Base-by-base conservation (phyloP, 1,284 basidiomycete species). In the Pseudozyma flocculosa region DNA sequence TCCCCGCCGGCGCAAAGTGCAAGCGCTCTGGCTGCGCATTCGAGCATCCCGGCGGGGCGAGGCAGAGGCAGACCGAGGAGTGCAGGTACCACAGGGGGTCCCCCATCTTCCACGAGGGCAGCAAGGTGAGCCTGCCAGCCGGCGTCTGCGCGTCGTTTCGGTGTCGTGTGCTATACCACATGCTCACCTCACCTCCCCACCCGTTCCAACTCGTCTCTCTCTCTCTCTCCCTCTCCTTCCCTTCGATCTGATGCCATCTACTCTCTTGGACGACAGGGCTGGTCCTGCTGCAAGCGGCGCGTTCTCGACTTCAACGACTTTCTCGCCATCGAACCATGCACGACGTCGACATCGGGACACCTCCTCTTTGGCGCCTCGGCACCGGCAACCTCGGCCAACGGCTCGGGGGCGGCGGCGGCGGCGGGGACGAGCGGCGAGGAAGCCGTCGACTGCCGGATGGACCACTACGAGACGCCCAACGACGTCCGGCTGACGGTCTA, bases 71-170 rank as follows among this genome's bases (percentile, higher is more conserved):
- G 4, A 36, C 23, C 2, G 75, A 78, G 46, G 24, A 38, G 38
- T 78, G 75, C 59, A 57, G 44, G 11, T 70, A 69, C 46, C 75
- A 78, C 61, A 60, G 51, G 36, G 73, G 74, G 36, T 50, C 55
- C 9, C 63, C 75, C 24, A 73, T 78, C 61, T 78, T 78, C 54
- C 75, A 78, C 58, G 75, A 78, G 44, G 75, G 75, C n/a, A 68
- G 63, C 24, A 78, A 76, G 26, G 26, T 29, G 26, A 5, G 26
- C 26, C 11, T 29, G 7, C 5, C 26, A 29, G 26, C 26, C 26
- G 5, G 26, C 7, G 26, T 29, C 26, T n/a, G n/a, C n/a, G n/a
- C n/a, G n/a, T n/a, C n/a, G n/a, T n/a, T n/a, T n/a, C n/a, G n/a
- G n/a, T n/a, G n/a, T n/a, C n/a, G n/a, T n/a, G n/a, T n/a, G n/a